Evolutionary conservation across 2,329 filamentous ascomycete species (phyloP), one percentile per base, ranked within the genome.

Genomic region (Botrytis byssoidea): DNA sequence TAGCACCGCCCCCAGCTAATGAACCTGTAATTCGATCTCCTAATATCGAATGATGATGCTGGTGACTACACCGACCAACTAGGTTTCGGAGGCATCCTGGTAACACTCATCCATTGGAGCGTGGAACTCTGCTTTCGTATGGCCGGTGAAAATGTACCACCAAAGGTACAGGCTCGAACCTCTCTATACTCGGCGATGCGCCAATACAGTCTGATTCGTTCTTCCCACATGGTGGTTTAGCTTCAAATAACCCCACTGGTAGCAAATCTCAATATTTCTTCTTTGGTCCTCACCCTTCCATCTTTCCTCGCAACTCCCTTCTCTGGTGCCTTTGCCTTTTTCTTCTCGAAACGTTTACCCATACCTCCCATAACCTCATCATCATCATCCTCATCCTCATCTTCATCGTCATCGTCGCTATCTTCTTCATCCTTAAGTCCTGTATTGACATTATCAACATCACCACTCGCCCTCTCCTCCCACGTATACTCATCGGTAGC

Each of bases 381-480:
- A 1, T 90, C 89, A 4, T 90, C 40, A 12, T 90, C 89, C 3
- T 76, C 78, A 22, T 79, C 79, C 1, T 84, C 84, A 0, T 87
- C 86, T 42, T 72, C 70, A 16, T 83, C 87, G 0, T 88, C 87
- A 0, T 88, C 87, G 0, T 89, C 89, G 0, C 86, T 85, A 0
- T 90, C 88, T 1, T 91, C 89, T 9, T 78, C 79, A 44, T 88
- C 86, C 79, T 82, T 86, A 79, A 96, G 81, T 0, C 93, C 93
- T 0, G 93, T 95, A 55, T 90, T 86, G 64, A 95, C 91, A 77
- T 89, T 91, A 79, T 92, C 88, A 18, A 91, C 82, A 10, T 93
- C 93, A 10, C 93, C 93, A 74, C 81, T 79, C 74, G 88, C 89
- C 70, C 88, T 86, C 84, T 96, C 93, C 78, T 91, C 90, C 5